These are phyloP conservation scores for Ceratocystis colombiana DNA, from an alignment of 2,329 filamentous ascomycete genomes.

Conservation along the genomic window DNA sequence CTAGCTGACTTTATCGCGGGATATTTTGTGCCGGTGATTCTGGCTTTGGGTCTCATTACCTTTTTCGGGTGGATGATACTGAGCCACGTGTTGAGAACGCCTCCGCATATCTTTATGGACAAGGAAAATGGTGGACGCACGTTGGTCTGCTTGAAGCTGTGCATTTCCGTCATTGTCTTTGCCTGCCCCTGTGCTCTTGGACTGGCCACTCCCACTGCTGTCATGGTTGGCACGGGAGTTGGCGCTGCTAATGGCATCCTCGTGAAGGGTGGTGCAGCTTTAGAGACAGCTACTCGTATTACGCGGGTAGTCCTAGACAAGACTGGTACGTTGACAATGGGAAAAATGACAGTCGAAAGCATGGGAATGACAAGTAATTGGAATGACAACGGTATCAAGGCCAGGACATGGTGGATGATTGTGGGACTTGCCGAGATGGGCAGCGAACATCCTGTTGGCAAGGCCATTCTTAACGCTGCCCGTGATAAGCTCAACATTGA, in stretches of 20 bases:
- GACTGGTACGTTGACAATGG: conserved; percentile 87
- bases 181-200: conserved; percentile 96
- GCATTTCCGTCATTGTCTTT: conserved; percentile 97
- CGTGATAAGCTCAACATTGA: conserved; percentile 65
- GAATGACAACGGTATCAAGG: conserved; percentile 57
- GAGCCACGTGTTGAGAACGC: conserved; percentile 71
- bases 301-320: conserved; percentile 90
- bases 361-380: conserved; percentile 57
- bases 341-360: conserved; percentile 85
- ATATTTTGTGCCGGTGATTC: conserved; percentile 85
- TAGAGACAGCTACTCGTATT: conserved; percentile 83
- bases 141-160: conserved; percentile 95
- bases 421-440: conserved; percentile 91
- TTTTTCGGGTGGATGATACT: conserved; percentile 92
- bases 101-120: conserved; percentile 78
- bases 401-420: conserved; percentile 85
- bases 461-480: conserved; percentile 66
- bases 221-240: conserved; percentile 98
- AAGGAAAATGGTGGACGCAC: conserved; percentile 76
- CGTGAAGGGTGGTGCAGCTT: conserved; percentile 89
- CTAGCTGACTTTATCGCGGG: conserved; percentile 85
- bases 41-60: conserved; percentile 71
- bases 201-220: conserved; percentile 86
- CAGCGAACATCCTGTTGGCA: conserved; percentile 93
- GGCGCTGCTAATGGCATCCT: conserved; percentile 92